These are phyloP conservation scores for Atkinsonella texensis DNA, from an alignment of 2,329 filamentous ascomycete species.

Conservation along the genomic window DNA sequence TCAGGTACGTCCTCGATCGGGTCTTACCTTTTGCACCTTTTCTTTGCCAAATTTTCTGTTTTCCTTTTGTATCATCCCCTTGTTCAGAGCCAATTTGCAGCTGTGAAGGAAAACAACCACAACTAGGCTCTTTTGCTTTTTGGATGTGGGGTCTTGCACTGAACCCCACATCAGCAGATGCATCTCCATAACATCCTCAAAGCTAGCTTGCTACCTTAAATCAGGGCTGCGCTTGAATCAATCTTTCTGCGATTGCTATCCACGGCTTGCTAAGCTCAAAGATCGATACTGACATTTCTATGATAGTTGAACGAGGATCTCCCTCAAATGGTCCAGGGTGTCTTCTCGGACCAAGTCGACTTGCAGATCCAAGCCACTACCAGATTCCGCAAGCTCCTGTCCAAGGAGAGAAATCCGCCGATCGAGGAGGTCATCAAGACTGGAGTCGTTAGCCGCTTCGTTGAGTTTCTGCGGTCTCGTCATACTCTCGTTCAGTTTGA, in stretches of 20 bases:
- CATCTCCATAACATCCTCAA: background rate
- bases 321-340: slow-evolving; percentile 92
- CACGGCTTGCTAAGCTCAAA: background rate
- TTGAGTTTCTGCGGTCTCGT: slow-evolving; percentile 94
- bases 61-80: slow-evolving; percentile 1
- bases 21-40: slow-evolving; percentile 5
- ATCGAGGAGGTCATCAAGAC: slow-evolving; percentile 99
- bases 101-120: background rate
- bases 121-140: slow-evolving; percentile 8
- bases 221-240: too few species aligned
- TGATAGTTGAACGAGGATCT: slow-evolving; percentile 88
- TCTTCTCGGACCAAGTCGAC: slow-evolving; percentile 98
- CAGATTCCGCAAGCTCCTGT: slow-evolving; percentile 95
- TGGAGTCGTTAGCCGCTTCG: slow-evolving; percentile 91
- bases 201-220: background rate
- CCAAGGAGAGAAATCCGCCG: slow-evolving; percentile 96
- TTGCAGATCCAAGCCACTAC: slow-evolving; percentile 94
- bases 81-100: background rate
- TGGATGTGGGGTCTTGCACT: slow-evolving; percentile 20
- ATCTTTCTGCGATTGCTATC: too few species aligned
- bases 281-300: background rate
- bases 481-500: slow-evolving; percentile 98
- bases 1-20: slow-evolving; percentile 51
- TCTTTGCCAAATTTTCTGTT: background rate
- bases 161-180: slow-evolving; percentile 21